These are phyloP conservation scores for Fusarium xyrophilum DNA, from an alignment of 2,329 filamentous ascomycete genomes.

Conservation along the genomic window DNA sequence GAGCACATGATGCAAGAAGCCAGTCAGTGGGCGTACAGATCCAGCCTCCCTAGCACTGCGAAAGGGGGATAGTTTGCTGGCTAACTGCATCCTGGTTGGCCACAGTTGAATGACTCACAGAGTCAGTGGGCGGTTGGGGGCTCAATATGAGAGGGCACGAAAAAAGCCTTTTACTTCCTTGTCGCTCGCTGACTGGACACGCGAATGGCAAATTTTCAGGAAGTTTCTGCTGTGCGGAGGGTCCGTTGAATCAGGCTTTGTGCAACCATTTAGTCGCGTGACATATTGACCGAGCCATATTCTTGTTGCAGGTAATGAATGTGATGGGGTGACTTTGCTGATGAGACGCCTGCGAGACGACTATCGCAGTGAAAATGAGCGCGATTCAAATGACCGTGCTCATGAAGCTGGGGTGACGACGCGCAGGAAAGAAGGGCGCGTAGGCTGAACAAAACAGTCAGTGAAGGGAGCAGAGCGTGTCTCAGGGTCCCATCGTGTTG, in stretches of 20 bases:
- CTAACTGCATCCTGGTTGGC: slow-evolving; percentile 36
- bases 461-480: slow-evolving; percentile 40
- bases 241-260: slow-evolving; percentile 22
- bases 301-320: not conserved
- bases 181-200: slow-evolving; percentile 6
- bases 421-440: slow-evolving; percentile 28
- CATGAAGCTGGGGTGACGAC: slow-evolving; percentile 19
- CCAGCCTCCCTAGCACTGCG: slow-evolving; percentile 40
- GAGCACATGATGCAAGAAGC: slow-evolving; percentile 39
- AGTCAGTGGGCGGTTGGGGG: slow-evolving; percentile 31
- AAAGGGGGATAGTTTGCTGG: slow-evolving; percentile 31
- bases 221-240: slow-evolving; percentile 32
- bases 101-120: slow-evolving; percentile 41
- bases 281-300: slow-evolving; percentile 1
- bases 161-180: slow-evolving; percentile 24
- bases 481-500: slow-evolving; percentile 38
- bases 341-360: slow-evolving; percentile 37
- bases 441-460: slow-evolving; percentile 25
- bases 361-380: slow-evolving; percentile 6
- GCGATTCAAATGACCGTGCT: slow-evolving; percentile 1
- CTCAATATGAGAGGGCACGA: slow-evolving; percentile 14
- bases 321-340: slow-evolving; percentile 15
- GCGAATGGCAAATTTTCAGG: slow-evolving; percentile 4
- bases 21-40: slow-evolving; percentile 46
- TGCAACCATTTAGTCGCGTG: not conserved